Evolutionary conservation across 164 flowering plant genomes (phyloP), one percentile per base, ranked within the genome.

Genomic region (Piper betle): DNA sequence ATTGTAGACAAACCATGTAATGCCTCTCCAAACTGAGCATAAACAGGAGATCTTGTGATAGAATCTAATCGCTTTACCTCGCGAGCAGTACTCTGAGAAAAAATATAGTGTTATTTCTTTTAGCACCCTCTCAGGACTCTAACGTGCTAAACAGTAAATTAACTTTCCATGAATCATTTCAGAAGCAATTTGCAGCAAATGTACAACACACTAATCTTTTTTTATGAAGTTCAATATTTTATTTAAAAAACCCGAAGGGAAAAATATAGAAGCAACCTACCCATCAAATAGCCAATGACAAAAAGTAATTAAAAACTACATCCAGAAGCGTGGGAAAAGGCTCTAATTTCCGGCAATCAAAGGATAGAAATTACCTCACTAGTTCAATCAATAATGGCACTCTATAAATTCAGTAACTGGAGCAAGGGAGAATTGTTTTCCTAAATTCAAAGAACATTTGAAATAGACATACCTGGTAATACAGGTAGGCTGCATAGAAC

Each of bases 21-120:
- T 42, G 99, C 99, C 78, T 94, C 99, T 57, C 94, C 86, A 75
- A 94, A 94, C 71, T 94, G 99, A 53, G 99, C 99, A 76, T 94
- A 94, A 48, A 94, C 97, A 62, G 99, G 99, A 63, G 99, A 94
- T 76, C 99, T 85, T 9, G 81, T 74, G 48, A 88, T 78, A 53
- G 99, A 94, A 77, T 91, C 97, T 74, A 94, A 66, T 2, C 99
- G 90, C 74, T 94, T 94, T 33, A 94, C 90, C 77, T 94, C 99
- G 67, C 99, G 91, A 15, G 97, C 84, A 46, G 95, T 86, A 79
- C 88, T 91, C 99, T 94, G 81, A 46, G 12, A 46, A 10, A 12
- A 12, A 46, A 46, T 10, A 5, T 46, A 25, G 33, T 25, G 2
- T 25, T 25, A 25, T 25, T 25, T 25, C 33, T 25, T 25, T 25